A percentile compares a stretch with the other conserved stretches of the same genome.
Conservation (phyloP, 1,284 basidiomycete species). For the Microbotryomycetes sp. region DNA sequence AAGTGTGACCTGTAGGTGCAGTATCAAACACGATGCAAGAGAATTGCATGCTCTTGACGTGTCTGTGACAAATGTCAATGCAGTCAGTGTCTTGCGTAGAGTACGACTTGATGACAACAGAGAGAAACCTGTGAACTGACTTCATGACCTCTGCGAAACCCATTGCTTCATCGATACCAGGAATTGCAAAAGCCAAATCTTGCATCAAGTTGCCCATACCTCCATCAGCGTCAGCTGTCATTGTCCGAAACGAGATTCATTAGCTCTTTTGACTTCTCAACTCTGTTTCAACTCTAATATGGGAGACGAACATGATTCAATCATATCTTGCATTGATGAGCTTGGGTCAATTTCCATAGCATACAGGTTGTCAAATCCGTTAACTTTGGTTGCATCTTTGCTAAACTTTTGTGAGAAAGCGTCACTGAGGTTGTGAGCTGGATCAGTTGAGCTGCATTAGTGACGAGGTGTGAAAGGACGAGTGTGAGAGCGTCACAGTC, state of each 20-base stretch:
- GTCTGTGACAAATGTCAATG: slow-evolving; percentile 49
- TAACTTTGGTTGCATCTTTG: slow-evolving; percentile 98
- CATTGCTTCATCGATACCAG: slow-evolving; percentile 99
- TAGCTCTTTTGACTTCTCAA: neutral
- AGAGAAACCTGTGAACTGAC: slow-evolving; percentile 47
- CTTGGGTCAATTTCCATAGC: slow-evolving; percentile 99
- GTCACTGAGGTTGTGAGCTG: slow-evolving; percentile 97
- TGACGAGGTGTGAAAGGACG: neutral
- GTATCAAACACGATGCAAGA: slow-evolving; percentile 99
- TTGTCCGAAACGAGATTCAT: neutral
- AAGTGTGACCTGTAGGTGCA: slow-evolving; percentile 94
- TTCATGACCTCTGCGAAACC: slow-evolving; percentile 99
- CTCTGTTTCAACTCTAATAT: neutral
- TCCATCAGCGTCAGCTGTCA: slow-evolving; percentile 66
- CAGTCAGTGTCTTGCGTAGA: no score
- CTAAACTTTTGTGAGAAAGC: slow-evolving; percentile 99
- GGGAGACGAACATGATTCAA: slow-evolving; percentile 72
- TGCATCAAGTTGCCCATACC: slow-evolving; percentile 99
- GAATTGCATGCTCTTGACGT: slow-evolving; percentile 99
- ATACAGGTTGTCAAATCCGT: slow-evolving; percentile 91
- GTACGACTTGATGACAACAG: no score
- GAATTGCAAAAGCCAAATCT: slow-evolving; percentile 96
- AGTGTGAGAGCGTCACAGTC: neutral
- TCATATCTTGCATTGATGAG: slow-evolving; percentile 96
- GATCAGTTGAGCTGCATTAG: slow-evolving; percentile 78